These are phyloP conservation scores for Toxoplasma gondii DNA, from an alignment of 169 alveolate species.

Conservation along the genomic window DNA sequence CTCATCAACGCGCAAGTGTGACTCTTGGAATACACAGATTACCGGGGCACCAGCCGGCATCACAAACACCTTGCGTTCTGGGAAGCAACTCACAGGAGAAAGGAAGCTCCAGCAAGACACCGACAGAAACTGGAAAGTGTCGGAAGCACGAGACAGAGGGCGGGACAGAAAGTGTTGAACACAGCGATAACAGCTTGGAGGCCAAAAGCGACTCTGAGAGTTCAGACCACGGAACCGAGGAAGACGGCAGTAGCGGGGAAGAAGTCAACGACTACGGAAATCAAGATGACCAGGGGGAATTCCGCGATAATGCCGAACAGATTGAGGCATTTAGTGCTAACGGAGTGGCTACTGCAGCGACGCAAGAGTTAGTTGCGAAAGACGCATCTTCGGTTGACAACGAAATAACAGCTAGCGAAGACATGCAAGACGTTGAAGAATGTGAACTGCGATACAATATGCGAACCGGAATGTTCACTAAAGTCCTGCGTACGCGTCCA, in stretches of 20 bases:
- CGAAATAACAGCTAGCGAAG: neutral
- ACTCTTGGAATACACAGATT: no score
- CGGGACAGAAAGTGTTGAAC: neutral
- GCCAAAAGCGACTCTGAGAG: neutral
- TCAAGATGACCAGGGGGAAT: neutral
- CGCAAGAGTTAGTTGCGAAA: neutral
- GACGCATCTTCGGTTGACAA: neutral
- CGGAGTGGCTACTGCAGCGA: neutral
- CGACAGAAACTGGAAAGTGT: neutral
- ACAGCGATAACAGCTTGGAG: neutral
- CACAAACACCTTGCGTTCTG: no score
- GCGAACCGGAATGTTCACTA: conserved; percentile 20
- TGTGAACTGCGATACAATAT: conserved; percentile 16
- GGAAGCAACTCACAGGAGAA: no score
- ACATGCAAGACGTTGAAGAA: neutral
- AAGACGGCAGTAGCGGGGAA: neutral
- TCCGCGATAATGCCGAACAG: neutral
- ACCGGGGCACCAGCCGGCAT: no score
- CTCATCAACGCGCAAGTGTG: no score
- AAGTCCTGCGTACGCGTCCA: neutral
- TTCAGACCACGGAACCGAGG: neutral
- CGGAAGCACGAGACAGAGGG: neutral
- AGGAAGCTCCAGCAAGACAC: neutral
- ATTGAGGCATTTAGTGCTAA: neutral
- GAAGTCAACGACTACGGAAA: neutral